Evolutionary conservation across 805 yeast species (phyloP).

Genomic region (Hanseniaspora osmophila): DNA sequence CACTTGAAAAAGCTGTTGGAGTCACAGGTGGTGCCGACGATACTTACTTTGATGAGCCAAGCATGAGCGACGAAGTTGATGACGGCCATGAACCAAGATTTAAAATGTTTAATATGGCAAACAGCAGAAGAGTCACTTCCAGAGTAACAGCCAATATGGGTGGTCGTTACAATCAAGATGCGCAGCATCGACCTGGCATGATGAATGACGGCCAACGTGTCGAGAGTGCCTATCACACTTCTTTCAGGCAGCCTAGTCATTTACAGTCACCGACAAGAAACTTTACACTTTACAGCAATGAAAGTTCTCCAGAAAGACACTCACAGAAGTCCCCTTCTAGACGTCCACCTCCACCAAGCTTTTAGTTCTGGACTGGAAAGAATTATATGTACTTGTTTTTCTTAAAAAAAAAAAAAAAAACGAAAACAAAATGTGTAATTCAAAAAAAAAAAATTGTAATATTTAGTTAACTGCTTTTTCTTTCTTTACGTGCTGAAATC

Average conservation of each 20-base stretch:
- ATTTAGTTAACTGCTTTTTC: too few species aligned
- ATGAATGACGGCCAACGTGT: background rate
- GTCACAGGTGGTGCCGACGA: constrained; percentile 6
- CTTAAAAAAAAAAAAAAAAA: too few species aligned
- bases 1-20: constrained; percentile 25
- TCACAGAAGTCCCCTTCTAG: background rate
- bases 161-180: background rate
- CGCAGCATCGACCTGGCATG: background rate
- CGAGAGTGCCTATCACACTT: background rate
- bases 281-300: background rate
- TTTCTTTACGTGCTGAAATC: too few species aligned
- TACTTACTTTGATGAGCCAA: background rate
- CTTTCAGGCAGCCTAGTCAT: background rate
- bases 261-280: background rate
- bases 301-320: constrained; percentile 4
- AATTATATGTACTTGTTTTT: too few species aligned
- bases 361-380: background rate
- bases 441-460: too few species aligned
- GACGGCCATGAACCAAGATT: background rate
- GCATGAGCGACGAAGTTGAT: constrained; percentile 6
- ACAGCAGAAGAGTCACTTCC: background rate
- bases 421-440: too few species aligned
- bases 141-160: background rate
- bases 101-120: background rate
- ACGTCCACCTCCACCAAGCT: background rate